A percentile compares a stretch with the other conserved stretches of the same genome.
These are phyloP conservation scores for Scytalidium lignicola DNA, from an alignment of 2,329 filamentous ascomycete species.

Conservation along the genomic window DNA sequence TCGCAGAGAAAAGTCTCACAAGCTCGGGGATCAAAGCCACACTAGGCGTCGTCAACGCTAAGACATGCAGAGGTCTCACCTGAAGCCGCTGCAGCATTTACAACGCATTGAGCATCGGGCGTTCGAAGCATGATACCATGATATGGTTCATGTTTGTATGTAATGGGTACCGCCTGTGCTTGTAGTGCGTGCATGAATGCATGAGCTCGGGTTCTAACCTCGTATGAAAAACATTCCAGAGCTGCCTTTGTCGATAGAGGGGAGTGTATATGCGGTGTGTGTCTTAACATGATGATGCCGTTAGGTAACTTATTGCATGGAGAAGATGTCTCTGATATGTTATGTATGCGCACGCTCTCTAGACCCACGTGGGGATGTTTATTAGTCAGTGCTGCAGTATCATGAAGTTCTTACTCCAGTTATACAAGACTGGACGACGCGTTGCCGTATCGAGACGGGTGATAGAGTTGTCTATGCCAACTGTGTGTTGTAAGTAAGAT, in stretches of 20 bases:
- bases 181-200: neutral
- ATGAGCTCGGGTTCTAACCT: neutral
- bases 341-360: neutral
- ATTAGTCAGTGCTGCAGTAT: neutral
- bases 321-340: neutral
- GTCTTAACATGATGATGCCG: too few relatives aligned
- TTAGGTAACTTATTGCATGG: too few relatives aligned
- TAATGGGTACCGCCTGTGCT: neutral
- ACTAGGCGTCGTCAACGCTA: neutral
- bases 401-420: neutral
- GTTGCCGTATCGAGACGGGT: too few relatives aligned
- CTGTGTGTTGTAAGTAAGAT: too few relatives aligned
- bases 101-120: too few relatives aligned
- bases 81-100: neutral
- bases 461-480: too few relatives aligned
- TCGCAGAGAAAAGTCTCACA: too few relatives aligned
- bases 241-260: neutral
- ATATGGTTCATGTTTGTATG: neutral
- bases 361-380: neutral
- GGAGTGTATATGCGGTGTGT: neutral
- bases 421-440: neutral
- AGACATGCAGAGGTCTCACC: neutral
- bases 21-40: too few relatives aligned
- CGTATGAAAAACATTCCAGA: neutral
- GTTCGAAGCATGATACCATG: too few relatives aligned